Base-by-base conservation (phyloP, 176 grass and related monocot species). In the Poa annua region DNA sequence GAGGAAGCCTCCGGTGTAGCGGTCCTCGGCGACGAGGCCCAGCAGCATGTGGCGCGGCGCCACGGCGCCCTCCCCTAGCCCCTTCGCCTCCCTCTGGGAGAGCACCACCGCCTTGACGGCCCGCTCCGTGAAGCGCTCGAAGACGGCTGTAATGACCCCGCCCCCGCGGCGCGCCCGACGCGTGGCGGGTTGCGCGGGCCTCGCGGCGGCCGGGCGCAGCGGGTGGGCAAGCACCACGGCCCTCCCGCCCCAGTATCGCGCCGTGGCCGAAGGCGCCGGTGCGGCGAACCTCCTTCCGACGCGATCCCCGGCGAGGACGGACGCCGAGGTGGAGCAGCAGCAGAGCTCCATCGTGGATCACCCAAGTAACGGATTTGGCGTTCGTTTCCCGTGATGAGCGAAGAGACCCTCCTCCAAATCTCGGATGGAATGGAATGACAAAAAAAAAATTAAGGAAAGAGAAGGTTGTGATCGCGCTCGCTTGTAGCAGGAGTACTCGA, bases 111-210 rank as follows among this genome's bases (percentile, higher is more conserved):
- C 90, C 73, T 91, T 90, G 47, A 95, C 86, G 63, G 96, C 90
- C 49, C 91, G 81, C 92, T 95, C 90, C 54, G 90, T 93, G 91
- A 98, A 98, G 19, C 92, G 82, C 85, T 98, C 92, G 83, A 95
- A 93, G 7, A 95, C 90, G 17, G 96, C 96, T 80, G 25, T 84
- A 66, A 88, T 45, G 5, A 59, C 70, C 16, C 16, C 66, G 20
- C 21, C 10, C 66, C 73, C 29, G 81, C 21, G 55, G 49, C 76
- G 44, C n/a, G 14, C 73, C 2, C 71, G 53, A 1, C 26, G 71
- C 57, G 39, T 5, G 4, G 69, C 21, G 8, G 29, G 26, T 4
- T 56, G 0, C 1, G 39, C 21, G 8, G 26, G 38, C 7, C 66
- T 0, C 1, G 39, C n/a, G 3, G 76, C 3, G 21, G 33, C 20